Conservation (phyloP, 2,329 filamentous ascomycete genomes). For the Cadophora malorum region DNA sequence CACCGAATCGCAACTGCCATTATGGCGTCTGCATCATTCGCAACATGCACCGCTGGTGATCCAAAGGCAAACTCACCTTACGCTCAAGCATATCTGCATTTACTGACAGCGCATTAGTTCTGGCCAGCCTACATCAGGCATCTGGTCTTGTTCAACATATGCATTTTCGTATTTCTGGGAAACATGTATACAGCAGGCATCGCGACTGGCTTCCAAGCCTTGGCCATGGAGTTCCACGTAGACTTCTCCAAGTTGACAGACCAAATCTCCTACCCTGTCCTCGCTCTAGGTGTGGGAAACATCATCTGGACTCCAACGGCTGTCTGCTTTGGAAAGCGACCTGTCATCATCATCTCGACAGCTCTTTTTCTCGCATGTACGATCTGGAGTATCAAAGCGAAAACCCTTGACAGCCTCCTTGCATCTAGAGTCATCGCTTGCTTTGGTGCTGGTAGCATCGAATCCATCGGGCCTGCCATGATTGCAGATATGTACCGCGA, state of each 20-base stretch:
- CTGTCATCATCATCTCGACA: constrained; percentile 45
- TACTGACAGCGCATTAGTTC: constrained; percentile 21
- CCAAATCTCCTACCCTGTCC: constrained; percentile 34
- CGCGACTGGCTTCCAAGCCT: constrained; percentile 32
- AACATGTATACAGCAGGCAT: constrained; percentile 28
- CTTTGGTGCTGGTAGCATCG: constrained; percentile 42
- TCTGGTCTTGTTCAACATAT: constrained; percentile 31
- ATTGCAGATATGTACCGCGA: constrained; percentile 39
- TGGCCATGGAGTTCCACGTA: constrained; percentile 34
- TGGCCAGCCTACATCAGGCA: constrained; percentile 36
- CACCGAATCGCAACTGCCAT: neutral
- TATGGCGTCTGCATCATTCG: constrained; percentile 22
- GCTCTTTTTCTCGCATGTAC: constrained; percentile 43
- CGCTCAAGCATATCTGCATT: neutral
- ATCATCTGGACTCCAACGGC: constrained; percentile 35
- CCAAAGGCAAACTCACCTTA: constrained; percentile 27
- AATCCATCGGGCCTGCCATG: constrained; percentile 46
- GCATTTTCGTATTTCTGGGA: constrained; percentile 35
- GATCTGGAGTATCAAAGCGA: constrained; percentile 46
- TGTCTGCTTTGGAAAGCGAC: constrained; percentile 47
- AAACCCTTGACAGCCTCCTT: constrained; percentile 44
- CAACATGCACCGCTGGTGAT: constrained; percentile 27
- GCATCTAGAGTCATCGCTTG: constrained; percentile 45
- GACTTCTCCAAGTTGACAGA: constrained; percentile 29
- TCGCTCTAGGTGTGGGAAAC: constrained; percentile 35